phyloP scores from a whole-genome alignment of 768 basidiomycete genomes.

The Termitomyces sp. region DNA sequence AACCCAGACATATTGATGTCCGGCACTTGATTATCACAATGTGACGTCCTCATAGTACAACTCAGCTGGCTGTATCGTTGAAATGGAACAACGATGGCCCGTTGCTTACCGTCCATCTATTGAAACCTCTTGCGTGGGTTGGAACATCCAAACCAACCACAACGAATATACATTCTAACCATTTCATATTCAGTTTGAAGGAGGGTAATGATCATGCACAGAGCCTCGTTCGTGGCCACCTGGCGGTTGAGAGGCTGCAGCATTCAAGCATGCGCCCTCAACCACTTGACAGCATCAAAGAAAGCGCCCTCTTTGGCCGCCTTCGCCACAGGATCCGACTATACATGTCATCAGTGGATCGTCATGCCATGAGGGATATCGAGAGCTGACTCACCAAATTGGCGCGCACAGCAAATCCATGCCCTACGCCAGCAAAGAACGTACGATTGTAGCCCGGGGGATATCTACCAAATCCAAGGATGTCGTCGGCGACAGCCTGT shows the following conservation, averaged over 20 bases:
- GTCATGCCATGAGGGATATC: neutral
- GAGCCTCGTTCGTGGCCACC: neutral
- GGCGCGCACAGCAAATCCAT: slow-evolving; percentile 16
- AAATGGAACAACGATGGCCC: no score
- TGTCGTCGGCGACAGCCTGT: slow-evolving; percentile 11
- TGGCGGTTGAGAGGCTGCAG: neutral
- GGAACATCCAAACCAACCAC: neutral
- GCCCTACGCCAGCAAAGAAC: slow-evolving; percentile 13
- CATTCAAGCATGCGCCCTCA: slow-evolving; percentile 8
- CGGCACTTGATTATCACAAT: no score
- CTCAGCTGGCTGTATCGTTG: no score
- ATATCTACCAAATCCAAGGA: slow-evolving; percentile 13
- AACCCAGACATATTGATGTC: no score
- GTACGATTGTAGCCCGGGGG: slow-evolving; percentile 12
- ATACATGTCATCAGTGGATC: neutral
- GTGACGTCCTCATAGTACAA: no score
- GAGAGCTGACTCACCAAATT: slow-evolving; percentile 8
- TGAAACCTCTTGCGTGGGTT: no score
- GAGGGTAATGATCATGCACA: neutral
- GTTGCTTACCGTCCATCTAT: neutral
- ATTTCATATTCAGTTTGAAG: neutral
- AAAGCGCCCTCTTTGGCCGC: slow-evolving; percentile 15
- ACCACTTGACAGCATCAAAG: slow-evolving; percentile 15
- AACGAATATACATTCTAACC: neutral
- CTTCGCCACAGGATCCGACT: slow-evolving; percentile 16